Conservation (phyloP, 192 early-diverging fungal genomes). For the Jimgerdemannia flammicorona region DNA sequence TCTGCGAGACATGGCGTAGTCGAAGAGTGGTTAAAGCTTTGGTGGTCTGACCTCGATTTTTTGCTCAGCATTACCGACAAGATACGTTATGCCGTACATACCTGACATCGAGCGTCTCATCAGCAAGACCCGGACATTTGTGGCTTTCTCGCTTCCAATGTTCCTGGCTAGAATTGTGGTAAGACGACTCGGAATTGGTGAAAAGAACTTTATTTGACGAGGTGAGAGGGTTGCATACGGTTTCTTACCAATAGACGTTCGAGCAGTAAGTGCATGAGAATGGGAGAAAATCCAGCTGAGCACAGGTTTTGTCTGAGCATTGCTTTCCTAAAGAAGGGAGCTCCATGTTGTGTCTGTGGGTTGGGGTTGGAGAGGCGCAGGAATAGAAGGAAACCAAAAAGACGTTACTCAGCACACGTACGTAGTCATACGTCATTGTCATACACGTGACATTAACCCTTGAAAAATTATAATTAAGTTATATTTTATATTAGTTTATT, state of each 20-base stretch:
- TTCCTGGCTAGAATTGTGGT: conserved; percentile 45
- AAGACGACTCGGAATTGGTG: background rate
- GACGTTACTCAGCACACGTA: background rate
- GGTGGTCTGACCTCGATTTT: too few species aligned
- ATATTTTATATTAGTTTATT: too few species aligned
- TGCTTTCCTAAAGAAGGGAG: conserved; percentile 66
- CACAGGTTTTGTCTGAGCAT: conserved; percentile 55
- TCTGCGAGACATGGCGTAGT: conserved; percentile 14
- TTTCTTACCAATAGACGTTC: conserved; percentile 42
- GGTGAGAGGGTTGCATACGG: background rate
- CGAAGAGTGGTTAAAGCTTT: background rate
- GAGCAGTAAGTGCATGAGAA: conserved; percentile 53
- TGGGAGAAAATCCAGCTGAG: conserved; percentile 50
- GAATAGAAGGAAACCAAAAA: too few species aligned
- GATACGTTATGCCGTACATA: conserved; percentile 3
- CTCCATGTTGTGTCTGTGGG: conserved; percentile 46
- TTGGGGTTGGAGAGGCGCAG: background rate
- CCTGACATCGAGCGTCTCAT: conserved; percentile 54
- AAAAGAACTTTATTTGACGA: background rate
- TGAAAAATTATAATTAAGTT: too few species aligned
- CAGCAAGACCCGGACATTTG: conserved; percentile 48
- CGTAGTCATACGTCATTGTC: background rate
- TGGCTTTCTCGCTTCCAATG: conserved; percentile 70
- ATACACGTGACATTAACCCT: too few species aligned
- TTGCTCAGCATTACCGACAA: too few species aligned